Evolutionary conservation across 176 grass and related monocot genomes (phyloP), one percentile per base, ranked within the genome.

Genomic region (Aegilops tauschii): DNA sequence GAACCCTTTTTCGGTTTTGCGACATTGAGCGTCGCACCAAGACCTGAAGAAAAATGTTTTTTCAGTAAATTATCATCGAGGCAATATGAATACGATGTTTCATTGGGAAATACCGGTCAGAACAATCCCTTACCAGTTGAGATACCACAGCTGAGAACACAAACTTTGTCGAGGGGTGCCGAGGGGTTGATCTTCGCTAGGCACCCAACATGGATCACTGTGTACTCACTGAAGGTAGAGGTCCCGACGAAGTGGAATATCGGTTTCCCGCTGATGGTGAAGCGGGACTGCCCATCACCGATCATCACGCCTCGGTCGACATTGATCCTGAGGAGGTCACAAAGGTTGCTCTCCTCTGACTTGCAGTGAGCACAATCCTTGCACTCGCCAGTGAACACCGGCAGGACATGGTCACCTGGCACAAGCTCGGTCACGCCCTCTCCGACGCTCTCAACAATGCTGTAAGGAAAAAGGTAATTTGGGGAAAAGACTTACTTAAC

Each of bases 321-420:
- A 31, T 97, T 95, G 59, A 97, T 97, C 84, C 92, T 86, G 5
- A 97, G 89, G 32, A 94, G 92, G 74, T 91, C 88, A 84, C 92
- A 97, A 76, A 97, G 84, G 81, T 95, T 97, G 89, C 95, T 97
- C 21, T 97, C 90, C 21, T 88, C 82, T 0, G 89, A 93, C n/a
- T 91, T 95, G 82, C 95, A 95, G 36, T 97, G 95, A 12, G 84
- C 44, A 29, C 92, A 95, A 49, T 97, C 95, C 42, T 90, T 97
- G 86, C 95, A 97, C 65, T 97, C 95, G 50, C 95, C 95, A 29
- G 95, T 97, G 87, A 97, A 97, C 12, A 95, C 90, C 3, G 95
- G 95, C 9, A 97, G 92, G 8, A 97, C 95, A 88, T 97, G 95
- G 78, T 97, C 95, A n/a, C 95, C 95, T 5, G 95, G 90, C 54